Evolutionary conservation across 805 yeast species (phyloP).

Genomic region (Suhomyces sp.): DNA sequence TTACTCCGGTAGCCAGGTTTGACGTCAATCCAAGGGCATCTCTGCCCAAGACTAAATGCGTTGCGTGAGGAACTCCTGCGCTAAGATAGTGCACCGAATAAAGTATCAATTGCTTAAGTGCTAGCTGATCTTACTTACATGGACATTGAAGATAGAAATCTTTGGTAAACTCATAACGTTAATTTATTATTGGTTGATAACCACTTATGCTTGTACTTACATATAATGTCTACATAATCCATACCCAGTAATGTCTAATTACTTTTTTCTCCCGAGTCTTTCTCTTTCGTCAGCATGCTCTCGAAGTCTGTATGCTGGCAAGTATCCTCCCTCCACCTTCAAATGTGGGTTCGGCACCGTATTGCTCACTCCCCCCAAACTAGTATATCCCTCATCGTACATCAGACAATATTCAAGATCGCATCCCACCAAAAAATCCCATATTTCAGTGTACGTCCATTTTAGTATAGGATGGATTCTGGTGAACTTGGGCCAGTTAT

Average conservation of each 20-base stretch:
- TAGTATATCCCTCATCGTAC: slow-evolving; percentile 84
- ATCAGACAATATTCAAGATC: slow-evolving; percentile 67
- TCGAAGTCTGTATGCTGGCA: slow-evolving; percentile 57
- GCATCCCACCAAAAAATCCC: slow-evolving; percentile 71
- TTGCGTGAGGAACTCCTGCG: not conserved
- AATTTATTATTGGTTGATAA: not conserved
- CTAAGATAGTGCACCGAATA: not conserved
- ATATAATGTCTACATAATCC: not conserved
- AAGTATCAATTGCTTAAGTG: not conserved
- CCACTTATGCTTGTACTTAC: not conserved
- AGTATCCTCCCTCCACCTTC: slow-evolving; percentile 21
- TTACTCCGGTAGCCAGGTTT: not conserved
- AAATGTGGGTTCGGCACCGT: slow-evolving; percentile 71
- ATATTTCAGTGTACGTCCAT: slow-evolving; percentile 81
- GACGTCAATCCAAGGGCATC: no score
- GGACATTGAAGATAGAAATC: no score
- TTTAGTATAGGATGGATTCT: slow-evolving; percentile 85
- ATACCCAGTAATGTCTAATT: not conserved
- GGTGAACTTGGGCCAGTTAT: slow-evolving; percentile 85
- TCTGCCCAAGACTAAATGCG: no score
- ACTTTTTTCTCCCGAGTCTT: slow-evolving; percentile 32
- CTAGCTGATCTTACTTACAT: not conserved
- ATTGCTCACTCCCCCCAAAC: slow-evolving; percentile 74
- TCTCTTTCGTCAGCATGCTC: slow-evolving; percentile 62
- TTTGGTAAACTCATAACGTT: not conserved